phyloP scores from a whole-genome alignment of 139 green algal genomes.

The Coelastrella sp. region DNA sequence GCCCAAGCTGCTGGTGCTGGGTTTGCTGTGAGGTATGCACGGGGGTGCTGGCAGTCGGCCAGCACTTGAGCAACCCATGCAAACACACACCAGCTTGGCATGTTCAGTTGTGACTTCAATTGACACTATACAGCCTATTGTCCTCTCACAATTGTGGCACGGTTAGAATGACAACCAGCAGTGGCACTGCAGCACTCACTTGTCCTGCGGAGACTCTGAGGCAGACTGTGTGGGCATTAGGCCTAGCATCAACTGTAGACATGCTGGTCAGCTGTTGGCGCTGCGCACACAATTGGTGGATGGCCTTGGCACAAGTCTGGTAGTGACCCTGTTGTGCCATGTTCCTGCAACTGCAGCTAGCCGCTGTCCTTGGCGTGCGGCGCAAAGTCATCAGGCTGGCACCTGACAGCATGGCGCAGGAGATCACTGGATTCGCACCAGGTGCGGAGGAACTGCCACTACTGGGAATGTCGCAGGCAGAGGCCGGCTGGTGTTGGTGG shows the following conservation, averaged over 20 bases:
- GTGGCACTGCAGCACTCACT: too few species aligned
- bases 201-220: too few species aligned
- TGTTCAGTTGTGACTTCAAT: neutral
- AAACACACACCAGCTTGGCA: neutral
- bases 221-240: too few species aligned
- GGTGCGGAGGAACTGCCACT: neutral
- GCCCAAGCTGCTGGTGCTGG: neutral
- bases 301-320: too few species aligned
- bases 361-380: neutral
- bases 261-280: too few species aligned
- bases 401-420: neutral
- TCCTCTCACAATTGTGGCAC: neutral
- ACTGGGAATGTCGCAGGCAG: too few species aligned
- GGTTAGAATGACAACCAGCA: too few species aligned
- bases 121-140: neutral
- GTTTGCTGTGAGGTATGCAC: conserved; percentile 11
- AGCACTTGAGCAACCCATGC: neutral
- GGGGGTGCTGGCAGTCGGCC: neutral
- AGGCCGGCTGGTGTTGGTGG: too few species aligned
- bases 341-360: conserved; percentile 14
- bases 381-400: conserved; percentile 4
- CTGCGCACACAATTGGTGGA: too few species aligned
- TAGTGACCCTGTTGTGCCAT: neutral
- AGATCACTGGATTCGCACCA: conserved; percentile 17
- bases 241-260: too few species aligned